Evolutionary conservation across 495 filamentous ascomycete species (phyloP).

Genomic region (Neurospora terricola): DNA sequence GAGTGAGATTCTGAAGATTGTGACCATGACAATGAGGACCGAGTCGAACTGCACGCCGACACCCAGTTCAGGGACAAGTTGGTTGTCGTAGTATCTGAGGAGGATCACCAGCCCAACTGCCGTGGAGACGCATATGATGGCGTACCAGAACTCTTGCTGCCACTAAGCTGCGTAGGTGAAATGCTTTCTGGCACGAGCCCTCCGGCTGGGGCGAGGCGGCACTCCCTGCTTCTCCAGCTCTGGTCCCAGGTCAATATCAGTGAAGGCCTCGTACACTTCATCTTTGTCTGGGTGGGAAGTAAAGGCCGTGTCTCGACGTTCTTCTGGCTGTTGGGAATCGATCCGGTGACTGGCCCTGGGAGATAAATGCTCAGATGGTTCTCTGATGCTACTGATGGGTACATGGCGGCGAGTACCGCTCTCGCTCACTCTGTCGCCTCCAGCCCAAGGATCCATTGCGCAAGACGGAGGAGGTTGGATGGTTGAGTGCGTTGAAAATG

Average conservation of each 20-base stretch:
- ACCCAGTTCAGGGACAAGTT: slow-evolving; percentile 18
- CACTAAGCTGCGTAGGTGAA: slow-evolving; percentile 21
- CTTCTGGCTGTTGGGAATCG: not conserved
- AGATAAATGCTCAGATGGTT: not conserved
- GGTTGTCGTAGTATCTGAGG: slow-evolving; percentile 19
- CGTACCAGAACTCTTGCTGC: slow-evolving; percentile 25
- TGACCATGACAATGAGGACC: slow-evolving; percentile 24
- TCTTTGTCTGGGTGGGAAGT: not conserved
- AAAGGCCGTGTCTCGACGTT: not conserved
- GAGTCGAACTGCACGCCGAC: slow-evolving; percentile 21
- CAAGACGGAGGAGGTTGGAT: not conserved
- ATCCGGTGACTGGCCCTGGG: not conserved
- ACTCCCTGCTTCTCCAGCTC: not conserved
- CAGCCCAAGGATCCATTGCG: not conserved
- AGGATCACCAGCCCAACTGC: slow-evolving; percentile 13
- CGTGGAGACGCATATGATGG: slow-evolving; percentile 16
- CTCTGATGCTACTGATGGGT: not conserved
- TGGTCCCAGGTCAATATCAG: not conserved
- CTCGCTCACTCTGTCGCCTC: not conserved
- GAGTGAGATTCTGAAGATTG: slow-evolving; percentile 22
- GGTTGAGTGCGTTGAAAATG: not conserved
- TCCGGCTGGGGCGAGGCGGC: not conserved
- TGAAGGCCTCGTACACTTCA: not conserved
- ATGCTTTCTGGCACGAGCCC: not conserved
- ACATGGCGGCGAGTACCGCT: not conserved